Conservation (phyloP, 768 basidiomycete genomes). For the Russula virescens region DNA sequence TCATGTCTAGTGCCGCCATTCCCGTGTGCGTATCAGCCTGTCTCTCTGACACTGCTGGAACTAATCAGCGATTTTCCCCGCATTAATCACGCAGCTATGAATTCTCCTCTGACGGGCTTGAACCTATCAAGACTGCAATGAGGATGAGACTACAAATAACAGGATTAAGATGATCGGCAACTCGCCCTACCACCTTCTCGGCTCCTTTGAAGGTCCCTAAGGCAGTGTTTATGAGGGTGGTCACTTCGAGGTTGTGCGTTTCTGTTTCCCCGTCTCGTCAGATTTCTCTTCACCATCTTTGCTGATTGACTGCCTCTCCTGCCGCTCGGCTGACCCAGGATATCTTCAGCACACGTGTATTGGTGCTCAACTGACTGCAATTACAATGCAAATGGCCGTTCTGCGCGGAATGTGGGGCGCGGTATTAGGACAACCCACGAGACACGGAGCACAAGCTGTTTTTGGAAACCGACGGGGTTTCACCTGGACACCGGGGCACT, state of each 20-base stretch:
- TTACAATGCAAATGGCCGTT: too few species aligned
- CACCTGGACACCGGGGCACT: too few species aligned
- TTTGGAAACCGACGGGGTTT: too few species aligned
- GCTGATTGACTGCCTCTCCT: not conserved
- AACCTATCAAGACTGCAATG: conserved; percentile 75
- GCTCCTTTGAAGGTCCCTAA: conserved; percentile 85
- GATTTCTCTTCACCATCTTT: not conserved
- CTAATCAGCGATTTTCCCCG: too few species aligned
- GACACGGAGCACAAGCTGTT: too few species aligned
- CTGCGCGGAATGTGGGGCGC: too few species aligned
- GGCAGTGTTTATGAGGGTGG: conserved; percentile 93
- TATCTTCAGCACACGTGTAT: conserved; percentile 43
- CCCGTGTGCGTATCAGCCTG: too few species aligned
- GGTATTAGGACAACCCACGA: too few species aligned
- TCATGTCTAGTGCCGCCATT: too few species aligned
- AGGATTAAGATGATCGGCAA: conserved; percentile 80
- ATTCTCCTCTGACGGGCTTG: not conserved
- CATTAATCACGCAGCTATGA: too few species aligned
- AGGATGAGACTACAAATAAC: conserved; percentile 84
- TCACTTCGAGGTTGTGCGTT: conserved; percentile 78
- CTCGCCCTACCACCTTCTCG: conserved; percentile 86
- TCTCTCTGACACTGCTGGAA: too few species aligned
- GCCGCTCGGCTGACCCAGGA: conserved; percentile 47
- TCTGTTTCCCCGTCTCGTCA: not conserved
- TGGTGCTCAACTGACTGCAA: too few species aligned